Percentiles rank a stretch among this genome's conserved stretches.
These are phyloP conservation scores for Rhynchosporium secalis DNA, from an alignment of 2,329 filamentous ascomycete species.

Conservation along the genomic window DNA sequence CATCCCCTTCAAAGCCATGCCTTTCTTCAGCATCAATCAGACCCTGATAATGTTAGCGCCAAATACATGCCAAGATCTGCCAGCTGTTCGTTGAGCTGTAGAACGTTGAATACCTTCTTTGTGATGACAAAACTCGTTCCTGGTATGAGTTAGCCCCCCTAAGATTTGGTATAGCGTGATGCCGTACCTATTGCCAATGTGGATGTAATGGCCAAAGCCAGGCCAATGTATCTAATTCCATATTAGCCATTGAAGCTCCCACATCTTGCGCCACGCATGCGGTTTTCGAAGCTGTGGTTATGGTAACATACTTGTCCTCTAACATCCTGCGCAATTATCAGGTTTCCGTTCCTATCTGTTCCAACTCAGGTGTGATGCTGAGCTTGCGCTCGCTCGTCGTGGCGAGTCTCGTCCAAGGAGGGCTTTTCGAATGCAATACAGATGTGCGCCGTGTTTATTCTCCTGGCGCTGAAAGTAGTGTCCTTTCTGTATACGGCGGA, in stretches of 20 bases:
- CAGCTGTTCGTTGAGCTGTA: background rate
- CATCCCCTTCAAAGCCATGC: conserved; percentile 96
- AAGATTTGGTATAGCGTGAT: conserved; percentile 17
- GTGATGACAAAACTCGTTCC: conserved; percentile 98
- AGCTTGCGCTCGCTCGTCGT: conserved; percentile 33
- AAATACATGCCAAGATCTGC: conserved; percentile 1
- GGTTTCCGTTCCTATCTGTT: conserved; percentile 28
- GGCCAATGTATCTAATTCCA: conserved; percentile 66
- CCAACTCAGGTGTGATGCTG: conserved; percentile 29
- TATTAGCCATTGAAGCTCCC: conserved; percentile 28
- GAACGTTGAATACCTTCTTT: conserved; percentile 72
- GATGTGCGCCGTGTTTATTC: conserved; percentile 12
- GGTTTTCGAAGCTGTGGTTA: conserved; percentile 11
- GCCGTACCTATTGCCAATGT: conserved; percentile 73
- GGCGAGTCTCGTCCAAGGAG: conserved; percentile 16
- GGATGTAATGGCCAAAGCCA: conserved; percentile 72
- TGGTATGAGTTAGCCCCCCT: conserved; percentile 42
- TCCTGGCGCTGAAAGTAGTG: conserved; percentile 15
- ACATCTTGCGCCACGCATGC: conserved; percentile 6
- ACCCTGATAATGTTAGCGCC: conserved; percentile 55
- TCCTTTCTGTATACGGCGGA: conserved; percentile 21
- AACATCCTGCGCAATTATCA: conserved; percentile 40
- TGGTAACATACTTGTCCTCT: conserved; percentile 48
- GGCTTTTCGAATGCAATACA: conserved; percentile 7
- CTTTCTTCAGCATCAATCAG: conserved; percentile 86